These are phyloP conservation scores for Fusarium veterinarium DNA, from an alignment of 2,329 filamentous ascomycete species.

Conservation along the genomic window DNA sequence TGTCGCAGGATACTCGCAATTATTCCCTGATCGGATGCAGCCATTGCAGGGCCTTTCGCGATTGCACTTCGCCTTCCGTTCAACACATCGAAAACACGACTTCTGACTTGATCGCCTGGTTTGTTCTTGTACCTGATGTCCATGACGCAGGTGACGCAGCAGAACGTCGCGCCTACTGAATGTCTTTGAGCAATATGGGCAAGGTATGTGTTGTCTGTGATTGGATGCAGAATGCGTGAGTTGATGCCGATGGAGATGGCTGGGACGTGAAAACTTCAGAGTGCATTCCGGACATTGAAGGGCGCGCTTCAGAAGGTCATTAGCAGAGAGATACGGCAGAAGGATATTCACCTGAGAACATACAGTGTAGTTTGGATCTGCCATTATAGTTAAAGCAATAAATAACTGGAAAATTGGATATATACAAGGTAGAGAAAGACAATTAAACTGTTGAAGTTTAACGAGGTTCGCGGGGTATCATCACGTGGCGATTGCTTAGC, in stretches of 20 bases:
- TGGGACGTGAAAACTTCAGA: background rate
- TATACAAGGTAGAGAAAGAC: background rate
- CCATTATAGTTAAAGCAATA: background rate
- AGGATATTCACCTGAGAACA: rapidly evolving
- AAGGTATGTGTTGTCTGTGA: background rate
- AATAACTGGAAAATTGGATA: rapidly evolving
- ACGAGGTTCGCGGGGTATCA: background rate
- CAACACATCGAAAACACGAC: slow-evolving; percentile 7
- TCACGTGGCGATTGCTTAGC: background rate
- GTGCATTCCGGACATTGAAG: background rate
- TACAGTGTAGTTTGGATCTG: background rate
- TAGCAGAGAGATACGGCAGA: background rate
- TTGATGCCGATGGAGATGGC: slow-evolving; percentile 1
- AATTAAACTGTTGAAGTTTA: background rate
- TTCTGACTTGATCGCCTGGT: background rate
- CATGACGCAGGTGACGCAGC: background rate
- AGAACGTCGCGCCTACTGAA: slow-evolving; percentile 2
- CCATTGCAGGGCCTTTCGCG: background rate
- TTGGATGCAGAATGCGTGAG: background rate
- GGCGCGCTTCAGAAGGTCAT: rapidly evolving
- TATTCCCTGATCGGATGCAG: rapidly evolving
- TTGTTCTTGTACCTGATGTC: background rate
- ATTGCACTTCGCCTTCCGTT: background rate
- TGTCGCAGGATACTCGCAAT: background rate
- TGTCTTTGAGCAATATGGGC: background rate